Percentiles rank a stretch among this genome's conserved stretches.
Evolutionary conservation across 2,329 filamentous ascomycete genomes (phyloP).

Genomic region (Ciborinia camelliae): DNA sequence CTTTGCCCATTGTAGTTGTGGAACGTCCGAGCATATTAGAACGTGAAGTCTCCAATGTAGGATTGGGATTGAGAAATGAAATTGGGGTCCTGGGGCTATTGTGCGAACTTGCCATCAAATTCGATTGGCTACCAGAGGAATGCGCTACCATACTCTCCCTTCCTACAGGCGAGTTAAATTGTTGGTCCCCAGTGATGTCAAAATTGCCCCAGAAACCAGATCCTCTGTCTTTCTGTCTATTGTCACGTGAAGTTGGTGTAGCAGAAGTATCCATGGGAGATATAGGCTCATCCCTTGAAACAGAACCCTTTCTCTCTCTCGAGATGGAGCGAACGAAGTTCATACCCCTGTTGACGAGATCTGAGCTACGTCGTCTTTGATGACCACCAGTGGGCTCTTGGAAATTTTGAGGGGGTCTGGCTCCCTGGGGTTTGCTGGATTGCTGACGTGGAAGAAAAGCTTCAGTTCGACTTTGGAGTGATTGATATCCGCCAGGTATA

Average conservation of each 20-base stretch:
- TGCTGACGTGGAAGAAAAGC: slow-evolving; percentile 43
- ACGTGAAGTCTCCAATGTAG: neutral
- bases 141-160: slow-evolving; percentile 37
- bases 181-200: neutral
- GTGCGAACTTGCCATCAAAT: slow-evolving; percentile 21
- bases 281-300: slow-evolving; percentile 17
- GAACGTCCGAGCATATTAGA: neutral
- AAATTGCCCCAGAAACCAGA: slow-evolving; percentile 38
- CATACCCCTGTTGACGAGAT: slow-evolving; percentile 52
- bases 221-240: slow-evolving; percentile 41
- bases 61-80: neutral
- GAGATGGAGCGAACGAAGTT: slow-evolving; percentile 39
- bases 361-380: slow-evolving; percentile 39
- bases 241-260: slow-evolving; percentile 15
- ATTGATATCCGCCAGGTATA: slow-evolving; percentile 32
- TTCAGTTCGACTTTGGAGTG: slow-evolving; percentile 33
- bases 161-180: neutral
- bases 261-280: neutral
- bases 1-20: slow-evolving; percentile 7
- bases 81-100: neutral
- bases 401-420: slow-evolving; percentile 32
- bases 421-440: slow-evolving; percentile 40
- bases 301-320: slow-evolving; percentile 30
- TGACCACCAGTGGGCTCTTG: neutral
- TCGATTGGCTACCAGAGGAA: slow-evolving; percentile 32